Evolutionary conservation across 2,329 filamentous ascomycete species (phyloP).

Genomic region (Peltaster fructicola): DNA sequence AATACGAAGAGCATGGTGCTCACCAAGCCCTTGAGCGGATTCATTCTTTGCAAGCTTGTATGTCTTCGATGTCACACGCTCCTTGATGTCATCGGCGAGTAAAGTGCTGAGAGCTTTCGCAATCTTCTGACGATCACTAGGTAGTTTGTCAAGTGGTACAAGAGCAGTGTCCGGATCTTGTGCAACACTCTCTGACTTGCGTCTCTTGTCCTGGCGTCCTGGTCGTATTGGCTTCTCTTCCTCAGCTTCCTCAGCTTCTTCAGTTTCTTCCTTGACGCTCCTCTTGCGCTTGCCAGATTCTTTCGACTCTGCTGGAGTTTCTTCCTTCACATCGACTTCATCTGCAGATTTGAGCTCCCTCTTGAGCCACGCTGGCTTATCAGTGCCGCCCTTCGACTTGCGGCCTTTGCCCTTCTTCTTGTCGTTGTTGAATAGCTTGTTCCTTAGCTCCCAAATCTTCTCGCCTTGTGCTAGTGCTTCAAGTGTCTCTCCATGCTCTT

Average conservation of each 20-base stretch:
- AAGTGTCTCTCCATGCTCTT: constrained; percentile 66
- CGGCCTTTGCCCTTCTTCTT: constrained; percentile 45
- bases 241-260: constrained; percentile 2
- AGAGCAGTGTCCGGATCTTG: constrained; percentile 17
- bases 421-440: constrained; percentile 26
- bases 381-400: constrained; percentile 29
- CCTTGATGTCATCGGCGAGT: constrained; percentile 47
- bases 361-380: constrained; percentile 16
- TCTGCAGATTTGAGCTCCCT: constrained; percentile 9
- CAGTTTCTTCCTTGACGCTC: constrained; percentile 6
- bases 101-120: constrained; percentile 55
- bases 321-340: background rate
- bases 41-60: constrained; percentile 46
- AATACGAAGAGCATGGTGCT: constrained; percentile 58
- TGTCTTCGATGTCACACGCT: constrained; percentile 46
- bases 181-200: constrained; percentile 15
- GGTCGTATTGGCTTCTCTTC: constrained; percentile 9
- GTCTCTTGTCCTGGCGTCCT: constrained; percentile 17
- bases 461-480: constrained; percentile 64
- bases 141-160: constrained; percentile 30
- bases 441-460: constrained; percentile 55
- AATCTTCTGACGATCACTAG: constrained; percentile 49
- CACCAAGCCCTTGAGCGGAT: constrained; percentile 45
- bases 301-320: constrained; percentile 5
- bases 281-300: constrained; percentile 20